Base-by-base conservation (phyloP, 2,329 filamentous ascomycete genomes). In the Hortaea sp. region DNA sequence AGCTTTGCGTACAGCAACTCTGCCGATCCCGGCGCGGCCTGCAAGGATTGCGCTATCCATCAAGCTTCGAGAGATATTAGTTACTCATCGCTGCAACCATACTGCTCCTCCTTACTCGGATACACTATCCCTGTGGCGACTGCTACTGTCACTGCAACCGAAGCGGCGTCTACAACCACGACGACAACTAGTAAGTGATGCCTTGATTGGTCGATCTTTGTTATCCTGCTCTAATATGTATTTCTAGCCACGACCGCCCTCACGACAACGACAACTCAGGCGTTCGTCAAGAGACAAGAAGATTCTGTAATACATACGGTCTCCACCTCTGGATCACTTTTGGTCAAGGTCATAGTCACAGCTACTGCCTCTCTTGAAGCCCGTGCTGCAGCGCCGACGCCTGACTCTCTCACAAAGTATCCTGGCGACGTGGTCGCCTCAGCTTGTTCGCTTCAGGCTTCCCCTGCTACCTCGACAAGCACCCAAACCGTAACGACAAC, bases 1-100 rank as follows among this genome's bases (percentile, higher is more conserved):
- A 50, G 47, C 27, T 60, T 54, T 43, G 38, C 43, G n/a, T 56
- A 46, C 34, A 43, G 31, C 12, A 56, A 57, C 42, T 38, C 37
- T 11, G 42, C 45, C 5, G 46, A 49, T 41, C 39, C 49, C 12
- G 49, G 49, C 7, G 38, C 42, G 10, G 41, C 46, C 1, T 9
- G 46, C 44, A 48, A 44, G 9, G 30, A 46, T 13, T 46, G 41
- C n/a, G 52, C 50, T 10, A 35, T 54, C 13, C 30, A 49, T 42
- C 52, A 54, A 42, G 52, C 52, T n/a, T 43, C 43, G 4, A 46
- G 43, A 12, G 52, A 53, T 34, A 47, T 54, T 35, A 38, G 34
- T n/a, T 51, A 44, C 34, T 37, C 42, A 20, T 44, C 46, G 11
- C 42, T 54, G 7, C 46, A 53, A 41, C 49, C 51, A 7, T 55